phyloP scores from a whole-genome alignment of 2,329 filamentous ascomycete species.

The Drechslera avenae region DNA sequence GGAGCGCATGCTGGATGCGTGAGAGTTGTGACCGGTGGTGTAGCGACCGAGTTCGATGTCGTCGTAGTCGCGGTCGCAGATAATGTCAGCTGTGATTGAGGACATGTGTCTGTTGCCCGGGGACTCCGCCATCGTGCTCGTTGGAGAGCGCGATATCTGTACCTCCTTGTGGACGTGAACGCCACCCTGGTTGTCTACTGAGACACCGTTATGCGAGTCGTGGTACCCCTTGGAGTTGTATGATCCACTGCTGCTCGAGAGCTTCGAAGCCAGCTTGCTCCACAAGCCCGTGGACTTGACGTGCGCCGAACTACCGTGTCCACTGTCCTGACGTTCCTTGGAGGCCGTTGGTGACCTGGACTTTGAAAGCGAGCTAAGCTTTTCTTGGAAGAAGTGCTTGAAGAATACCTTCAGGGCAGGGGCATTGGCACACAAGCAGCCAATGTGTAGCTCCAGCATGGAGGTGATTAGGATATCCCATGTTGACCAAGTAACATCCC shows the following conservation, averaged over 20 bases:
- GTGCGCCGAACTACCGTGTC: background rate
- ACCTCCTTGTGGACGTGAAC: conserved; percentile 26
- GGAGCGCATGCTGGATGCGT: conserved; percentile 13
- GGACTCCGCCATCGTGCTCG: background rate
- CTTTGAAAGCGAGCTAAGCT: conserved; percentile 15
- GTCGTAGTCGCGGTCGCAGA: conserved; percentile 21
- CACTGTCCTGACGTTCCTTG: background rate
- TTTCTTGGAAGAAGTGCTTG: conserved; percentile 36
- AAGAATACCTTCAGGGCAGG: conserved; percentile 43
- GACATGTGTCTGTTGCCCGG: background rate
- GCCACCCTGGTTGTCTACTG: conserved; percentile 30
- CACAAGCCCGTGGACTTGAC: conserved; percentile 6
- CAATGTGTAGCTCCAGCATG: conserved; percentile 38
- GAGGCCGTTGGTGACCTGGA: conserved; percentile 5
- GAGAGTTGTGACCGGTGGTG: conserved; percentile 19
- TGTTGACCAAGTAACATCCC: conserved; percentile 38
- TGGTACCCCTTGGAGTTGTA: conserved; percentile 28
- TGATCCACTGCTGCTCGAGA: conserved; percentile 8
- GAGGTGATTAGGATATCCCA: conserved; percentile 28
- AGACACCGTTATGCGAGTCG: conserved; percentile 25
- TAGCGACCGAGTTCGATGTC: conserved; percentile 34
- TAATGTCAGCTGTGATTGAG: background rate
- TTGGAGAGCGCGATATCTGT: conserved; percentile 17
- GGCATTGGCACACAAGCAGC: conserved; percentile 39
- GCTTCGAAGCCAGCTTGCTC: conserved; percentile 14